Conservation (phyloP, 2,329 filamentous ascomycete genomes). For the Epichloe sp. region DNA sequence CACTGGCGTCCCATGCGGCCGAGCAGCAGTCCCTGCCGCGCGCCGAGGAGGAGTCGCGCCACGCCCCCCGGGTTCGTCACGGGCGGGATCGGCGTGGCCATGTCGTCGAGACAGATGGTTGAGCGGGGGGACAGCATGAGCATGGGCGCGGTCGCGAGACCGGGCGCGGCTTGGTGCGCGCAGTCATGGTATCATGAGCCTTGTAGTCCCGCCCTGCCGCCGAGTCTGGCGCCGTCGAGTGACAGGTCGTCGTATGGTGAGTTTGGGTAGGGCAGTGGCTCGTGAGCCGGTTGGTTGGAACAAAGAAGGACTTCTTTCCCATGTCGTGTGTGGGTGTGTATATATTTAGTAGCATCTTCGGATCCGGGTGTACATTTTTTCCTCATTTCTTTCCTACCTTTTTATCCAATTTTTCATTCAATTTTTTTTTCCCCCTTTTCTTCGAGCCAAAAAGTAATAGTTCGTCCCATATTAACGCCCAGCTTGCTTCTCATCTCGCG, state of each 20-base stretch:
- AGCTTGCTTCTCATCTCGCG: no score
- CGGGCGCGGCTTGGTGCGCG: not conserved
- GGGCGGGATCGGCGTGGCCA: not conserved
- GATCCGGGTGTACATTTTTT: no score
- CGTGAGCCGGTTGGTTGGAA: no score
- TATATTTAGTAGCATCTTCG: no score
- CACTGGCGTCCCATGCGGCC: not conserved
- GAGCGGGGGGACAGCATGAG: not conserved
- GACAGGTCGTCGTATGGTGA: not conserved
- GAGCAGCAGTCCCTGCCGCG: not conserved
- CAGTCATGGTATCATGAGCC: no score
- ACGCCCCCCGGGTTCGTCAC: not conserved
- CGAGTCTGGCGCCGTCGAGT: not conserved
- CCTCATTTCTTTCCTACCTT: no score
- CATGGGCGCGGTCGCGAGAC: not conserved
- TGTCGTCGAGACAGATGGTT: not conserved
- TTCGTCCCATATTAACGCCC: no score
- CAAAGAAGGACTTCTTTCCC: no score
- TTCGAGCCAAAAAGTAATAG: no score
- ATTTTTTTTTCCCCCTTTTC: no score
- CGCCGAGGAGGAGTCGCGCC: not conserved
- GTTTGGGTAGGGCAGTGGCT: not conserved
- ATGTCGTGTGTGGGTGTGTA: no score
- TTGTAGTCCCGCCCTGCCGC: not conserved
- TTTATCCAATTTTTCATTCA: no score